These are phyloP conservation scores for Phytopythium ostracodes DNA, from an alignment of 352 stramenopile species.

Conservation along the genomic window DNA sequence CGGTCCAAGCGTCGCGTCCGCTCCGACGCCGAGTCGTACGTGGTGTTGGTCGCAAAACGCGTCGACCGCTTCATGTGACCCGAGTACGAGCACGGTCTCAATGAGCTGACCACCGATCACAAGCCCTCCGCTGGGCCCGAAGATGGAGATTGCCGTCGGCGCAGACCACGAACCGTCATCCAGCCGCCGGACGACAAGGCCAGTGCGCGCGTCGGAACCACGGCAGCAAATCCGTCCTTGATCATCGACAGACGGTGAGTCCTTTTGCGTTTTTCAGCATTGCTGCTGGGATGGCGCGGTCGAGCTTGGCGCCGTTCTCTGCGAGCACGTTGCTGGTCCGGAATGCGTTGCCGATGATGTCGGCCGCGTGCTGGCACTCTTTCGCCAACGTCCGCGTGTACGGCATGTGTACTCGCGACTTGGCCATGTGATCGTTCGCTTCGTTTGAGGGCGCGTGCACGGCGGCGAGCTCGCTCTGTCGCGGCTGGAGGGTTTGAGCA, in stretches of 20 bases:
- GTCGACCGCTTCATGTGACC: constrained; percentile 37
- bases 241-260: constrained; percentile 50
- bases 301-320: constrained; percentile 36
- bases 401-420: constrained; percentile 38
- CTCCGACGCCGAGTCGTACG: no score
- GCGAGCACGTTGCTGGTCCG: constrained; percentile 27
- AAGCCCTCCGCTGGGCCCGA: constrained; percentile 70
- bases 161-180: constrained; percentile 76
- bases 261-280: constrained; percentile 51
- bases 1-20: no score
- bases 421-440: constrained; percentile 38
- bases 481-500: constrained; percentile 33
- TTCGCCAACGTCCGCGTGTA: constrained; percentile 49
- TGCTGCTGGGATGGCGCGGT: constrained; percentile 40
- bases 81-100: constrained; percentile 91
- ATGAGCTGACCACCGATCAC: constrained; percentile 88
- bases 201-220: constrained; percentile 55
- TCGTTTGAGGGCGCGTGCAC: constrained; percentile 38
- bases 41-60: no score
- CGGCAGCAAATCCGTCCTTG: constrained; percentile 48
- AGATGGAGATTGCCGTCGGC: constrained; percentile 85
- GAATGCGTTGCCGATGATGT: constrained; percentile 72
- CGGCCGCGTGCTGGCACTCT: constrained; percentile 57
- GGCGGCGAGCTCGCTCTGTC: constrained; percentile 47
- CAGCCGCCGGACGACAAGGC: constrained; percentile 78